These are phyloP conservation scores for Xerocomus alliaceus DNA, from an alignment of 1,284 basidiomycete species.

Conservation along the genomic window DNA sequence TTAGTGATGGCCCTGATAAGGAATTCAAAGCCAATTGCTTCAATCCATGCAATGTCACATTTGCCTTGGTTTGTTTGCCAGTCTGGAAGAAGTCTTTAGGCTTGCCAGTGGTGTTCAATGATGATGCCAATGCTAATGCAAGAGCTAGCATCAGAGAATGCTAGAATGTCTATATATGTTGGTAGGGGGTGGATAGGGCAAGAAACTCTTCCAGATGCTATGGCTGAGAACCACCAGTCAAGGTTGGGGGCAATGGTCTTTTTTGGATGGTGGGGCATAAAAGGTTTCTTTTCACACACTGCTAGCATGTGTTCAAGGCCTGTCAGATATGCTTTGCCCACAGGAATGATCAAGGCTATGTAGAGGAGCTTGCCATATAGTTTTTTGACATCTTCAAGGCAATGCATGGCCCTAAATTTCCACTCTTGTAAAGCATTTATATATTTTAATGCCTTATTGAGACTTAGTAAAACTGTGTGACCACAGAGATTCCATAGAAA, in stretches of 20 bases:
- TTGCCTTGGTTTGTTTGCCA: neutral
- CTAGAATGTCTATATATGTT: accelerated
- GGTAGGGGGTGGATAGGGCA: neutral
- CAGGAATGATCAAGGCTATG: neutral
- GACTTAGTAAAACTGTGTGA: neutral
- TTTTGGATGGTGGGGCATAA: conserved; percentile 2
- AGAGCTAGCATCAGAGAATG: conserved; percentile 9
- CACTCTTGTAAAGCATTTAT: neutral
- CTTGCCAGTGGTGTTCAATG: neutral
- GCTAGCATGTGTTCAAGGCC: conserved; percentile 11
- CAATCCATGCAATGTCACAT: conserved; percentile 23
- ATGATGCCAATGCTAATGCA: neutral
- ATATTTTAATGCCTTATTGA: neutral
- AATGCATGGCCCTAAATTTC: neutral
- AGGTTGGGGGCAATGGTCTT: neutral
- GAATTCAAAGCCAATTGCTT: conserved; percentile 23
- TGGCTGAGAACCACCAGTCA: neutral
- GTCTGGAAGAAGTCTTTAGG: neutral
- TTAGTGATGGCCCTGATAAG: conserved; percentile 31
- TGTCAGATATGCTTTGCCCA: conserved; percentile 10
- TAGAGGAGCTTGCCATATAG: conserved; percentile 13
- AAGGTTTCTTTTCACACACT: neutral
- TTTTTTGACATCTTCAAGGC: neutral
- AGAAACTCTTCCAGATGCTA: neutral
- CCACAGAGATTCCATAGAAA: conserved; percentile 1